Conservation (phyloP, 441 rosid genomes). For the Aquilaria agallochum region DNA sequence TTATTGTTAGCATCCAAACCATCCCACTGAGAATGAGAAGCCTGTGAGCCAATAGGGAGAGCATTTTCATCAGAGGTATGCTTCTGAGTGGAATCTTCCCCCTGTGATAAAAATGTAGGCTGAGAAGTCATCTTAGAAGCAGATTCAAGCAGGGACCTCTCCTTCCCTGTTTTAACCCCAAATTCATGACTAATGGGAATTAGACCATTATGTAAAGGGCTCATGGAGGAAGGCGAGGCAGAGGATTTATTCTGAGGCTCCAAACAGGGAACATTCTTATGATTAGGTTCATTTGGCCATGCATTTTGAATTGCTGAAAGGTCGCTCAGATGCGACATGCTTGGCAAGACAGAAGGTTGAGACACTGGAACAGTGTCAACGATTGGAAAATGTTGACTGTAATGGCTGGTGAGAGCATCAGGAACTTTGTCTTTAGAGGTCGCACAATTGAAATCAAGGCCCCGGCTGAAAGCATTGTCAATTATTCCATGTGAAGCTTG, state of each 20-base stretch:
- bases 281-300: constrained; percentile 44
- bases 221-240: constrained; percentile 22
- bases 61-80: constrained; percentile 15
- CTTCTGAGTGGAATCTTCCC: constrained; percentile 18
- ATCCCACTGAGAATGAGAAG: constrained; percentile 23
- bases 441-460: constrained; percentile 22
- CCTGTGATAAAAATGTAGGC: constrained; percentile 26
- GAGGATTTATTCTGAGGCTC: constrained; percentile 26
- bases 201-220: constrained; percentile 19
- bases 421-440: constrained; percentile 21
- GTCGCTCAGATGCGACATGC: constrained; percentile 32
- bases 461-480: constrained; percentile 18
- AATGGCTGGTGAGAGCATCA: constrained; percentile 15
- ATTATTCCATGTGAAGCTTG: constrained; percentile 23
- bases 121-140: constrained; percentile 27
- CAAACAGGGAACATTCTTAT: constrained; percentile 24
- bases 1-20: constrained; percentile 17
- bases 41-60: constrained; percentile 10
- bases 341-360: constrained; percentile 28
- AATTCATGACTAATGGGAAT: constrained; percentile 22
- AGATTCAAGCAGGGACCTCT: constrained; percentile 17
- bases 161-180: constrained; percentile 18
- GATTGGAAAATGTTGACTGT: constrained; percentile 30
- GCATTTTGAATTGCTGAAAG: constrained; percentile 34
- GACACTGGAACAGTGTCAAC: constrained; percentile 30